Conservation (phyloP, 176 grass and related monocot species). For the Aegilops longissima region DNA sequence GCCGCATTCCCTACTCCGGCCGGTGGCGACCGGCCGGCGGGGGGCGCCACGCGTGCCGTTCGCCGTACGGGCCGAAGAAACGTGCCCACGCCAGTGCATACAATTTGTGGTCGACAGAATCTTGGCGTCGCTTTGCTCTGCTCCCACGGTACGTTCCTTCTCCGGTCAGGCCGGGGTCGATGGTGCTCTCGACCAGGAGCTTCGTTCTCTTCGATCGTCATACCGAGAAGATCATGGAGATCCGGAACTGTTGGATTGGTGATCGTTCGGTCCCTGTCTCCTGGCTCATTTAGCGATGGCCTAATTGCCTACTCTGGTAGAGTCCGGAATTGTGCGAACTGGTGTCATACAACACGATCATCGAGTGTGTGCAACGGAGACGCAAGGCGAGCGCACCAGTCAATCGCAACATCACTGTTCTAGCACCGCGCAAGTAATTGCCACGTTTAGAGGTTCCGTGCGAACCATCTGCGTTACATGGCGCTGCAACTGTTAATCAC, state of each 20-base stretch:
- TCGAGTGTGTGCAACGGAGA: neutral
- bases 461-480: neutral
- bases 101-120: neutral
- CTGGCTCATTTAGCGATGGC: neutral
- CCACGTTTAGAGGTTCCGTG: neutral
- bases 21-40: neutral
- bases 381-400: neutral
- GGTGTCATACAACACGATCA: neutral
- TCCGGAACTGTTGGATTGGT: no score
- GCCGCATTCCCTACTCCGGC: neutral
- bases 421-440: neutral
- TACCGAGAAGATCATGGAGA: neutral
- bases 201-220: neutral
- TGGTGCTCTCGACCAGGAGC: neutral
- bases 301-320: conserved; percentile 6
- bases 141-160: neutral
- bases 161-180: neutral
- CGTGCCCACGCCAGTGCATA: neutral
- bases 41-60: neutral
- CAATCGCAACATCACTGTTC: neutral
- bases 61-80: neutral
- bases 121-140: neutral
- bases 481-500: neutral
- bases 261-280: conserved; percentile 11
- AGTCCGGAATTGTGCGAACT: neutral